These are phyloP conservation scores for Violaceomyces palustris DNA, from an alignment of 1,284 basidiomycete genomes.

Conservation along the genomic window DNA sequence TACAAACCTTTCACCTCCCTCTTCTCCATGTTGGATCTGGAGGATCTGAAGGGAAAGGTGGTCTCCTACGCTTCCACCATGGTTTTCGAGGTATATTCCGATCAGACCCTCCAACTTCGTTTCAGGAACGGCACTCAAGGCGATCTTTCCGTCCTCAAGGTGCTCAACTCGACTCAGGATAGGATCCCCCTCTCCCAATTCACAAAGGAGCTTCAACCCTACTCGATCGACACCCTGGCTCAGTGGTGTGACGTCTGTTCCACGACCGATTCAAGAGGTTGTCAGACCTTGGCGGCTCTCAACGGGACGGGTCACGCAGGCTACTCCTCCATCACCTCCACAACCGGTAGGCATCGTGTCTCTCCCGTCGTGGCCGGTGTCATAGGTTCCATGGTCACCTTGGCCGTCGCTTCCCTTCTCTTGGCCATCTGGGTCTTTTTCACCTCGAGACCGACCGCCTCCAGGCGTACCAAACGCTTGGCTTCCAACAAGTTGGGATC, in stretches of 20 bases:
- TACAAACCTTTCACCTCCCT: constrained; percentile 85
- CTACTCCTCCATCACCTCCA: constrained; percentile 27
- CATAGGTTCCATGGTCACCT: constrained; percentile 38
- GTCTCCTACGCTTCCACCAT: constrained; percentile 74
- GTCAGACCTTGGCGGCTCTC: constrained; percentile 29
- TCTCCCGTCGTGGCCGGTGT: constrained; percentile 42
- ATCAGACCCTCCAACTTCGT: constrained; percentile 63
- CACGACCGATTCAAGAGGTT: constrained; percentile 31
- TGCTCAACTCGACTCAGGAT: constrained; percentile 56
- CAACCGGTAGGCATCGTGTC: constrained; percentile 36
- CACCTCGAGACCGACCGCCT: no score
- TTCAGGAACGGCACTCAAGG: constrained; percentile 73
- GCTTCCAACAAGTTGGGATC: no score
- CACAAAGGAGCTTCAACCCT: constrained; percentile 65
- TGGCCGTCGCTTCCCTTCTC: constrained; percentile 27
- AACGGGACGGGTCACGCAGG: constrained; percentile 40
- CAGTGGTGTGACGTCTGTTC: constrained; percentile 55
- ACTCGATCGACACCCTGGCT: constrained; percentile 51
- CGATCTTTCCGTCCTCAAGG: constrained; percentile 31
- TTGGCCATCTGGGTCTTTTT: no score
- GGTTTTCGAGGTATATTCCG: constrained; percentile 64
- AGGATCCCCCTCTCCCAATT: constrained; percentile 67
- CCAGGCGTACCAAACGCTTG: no score
- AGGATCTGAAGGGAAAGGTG: constrained; percentile 43
- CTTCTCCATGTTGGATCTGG: constrained; percentile 61